Evolutionary conservation across 371 early-diverging fungal species (phyloP).

Genomic region (Rhizopus delemar): DNA sequence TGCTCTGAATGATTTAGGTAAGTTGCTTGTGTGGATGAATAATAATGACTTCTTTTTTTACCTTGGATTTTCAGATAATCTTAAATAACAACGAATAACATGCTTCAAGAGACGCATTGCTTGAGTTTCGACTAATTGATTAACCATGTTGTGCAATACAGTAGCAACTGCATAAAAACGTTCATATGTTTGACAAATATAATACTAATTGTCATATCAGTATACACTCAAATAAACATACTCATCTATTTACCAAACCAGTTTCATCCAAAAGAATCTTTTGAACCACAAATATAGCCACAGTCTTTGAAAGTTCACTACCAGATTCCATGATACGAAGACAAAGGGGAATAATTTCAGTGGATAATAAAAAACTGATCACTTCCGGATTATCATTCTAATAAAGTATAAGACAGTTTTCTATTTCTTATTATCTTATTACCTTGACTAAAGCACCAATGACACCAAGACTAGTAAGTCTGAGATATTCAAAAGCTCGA

Average conservation of each 20-base stretch:
- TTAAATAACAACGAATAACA: slow-evolving; percentile 92
- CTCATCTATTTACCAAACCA: slow-evolving; percentile 70
- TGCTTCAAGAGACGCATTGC: slow-evolving; percentile 90
- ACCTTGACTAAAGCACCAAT: slow-evolving; percentile 96
- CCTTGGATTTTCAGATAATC: slow-evolving; percentile 91
- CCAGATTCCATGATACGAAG: slow-evolving; percentile 98
- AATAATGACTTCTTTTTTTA: slow-evolving; percentile 21
- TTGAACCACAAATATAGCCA: slow-evolving; percentile 97
- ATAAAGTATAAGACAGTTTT: neutral
- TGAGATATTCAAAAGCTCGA: slow-evolving; percentile 92
- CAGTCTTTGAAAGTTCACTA: slow-evolving; percentile 95
- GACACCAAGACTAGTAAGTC: slow-evolving; percentile 92
- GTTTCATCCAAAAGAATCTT: slow-evolving; percentile 93
- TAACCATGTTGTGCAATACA: slow-evolving; percentile 93
- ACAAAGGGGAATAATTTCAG: slow-evolving; percentile 98
- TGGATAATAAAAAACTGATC: slow-evolving; percentile 91
- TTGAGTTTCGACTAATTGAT: slow-evolving; percentile 84
- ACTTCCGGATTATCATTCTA: slow-evolving; percentile 94
- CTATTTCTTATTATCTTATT: slow-evolving; percentile 6
- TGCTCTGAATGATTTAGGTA: slow-evolving; percentile 53
- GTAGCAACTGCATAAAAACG: slow-evolving; percentile 96
- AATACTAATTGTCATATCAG: slow-evolving; percentile 44
- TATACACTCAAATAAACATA: neutral
- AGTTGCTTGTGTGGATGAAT: too few species aligned
- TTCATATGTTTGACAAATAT: slow-evolving; percentile 97